Evolutionary conservation across 225 moss, liverwort and hornwort species (phyloP).

Genomic region (Pleurozium schreberi): DNA sequence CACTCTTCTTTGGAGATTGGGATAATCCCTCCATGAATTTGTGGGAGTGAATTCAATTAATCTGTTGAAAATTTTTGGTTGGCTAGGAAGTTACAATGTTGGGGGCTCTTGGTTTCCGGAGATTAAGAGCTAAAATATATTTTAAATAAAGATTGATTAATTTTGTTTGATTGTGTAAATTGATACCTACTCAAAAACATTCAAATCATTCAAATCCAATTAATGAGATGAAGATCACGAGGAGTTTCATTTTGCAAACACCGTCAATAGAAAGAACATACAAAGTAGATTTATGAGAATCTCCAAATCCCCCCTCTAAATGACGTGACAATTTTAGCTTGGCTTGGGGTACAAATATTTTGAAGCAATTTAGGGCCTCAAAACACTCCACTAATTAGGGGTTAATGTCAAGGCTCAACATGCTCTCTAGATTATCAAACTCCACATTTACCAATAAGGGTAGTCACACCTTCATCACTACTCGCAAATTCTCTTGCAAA

Average conservation of each 20-base stretch:
- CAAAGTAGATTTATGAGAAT: not conserved
- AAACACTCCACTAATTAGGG: accelerated
- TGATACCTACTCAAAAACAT: not conserved
- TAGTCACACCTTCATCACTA: too few relatives aligned
- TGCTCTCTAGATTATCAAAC: not conserved
- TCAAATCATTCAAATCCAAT: not conserved
- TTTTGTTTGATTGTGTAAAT: not conserved
- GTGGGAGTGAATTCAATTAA: too few relatives aligned
- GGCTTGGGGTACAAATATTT: not conserved
- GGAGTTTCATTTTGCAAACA: accelerated
- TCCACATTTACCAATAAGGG: not conserved
- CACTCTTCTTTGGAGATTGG: too few relatives aligned
- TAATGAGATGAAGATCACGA: not conserved
- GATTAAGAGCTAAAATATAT: too few relatives aligned
- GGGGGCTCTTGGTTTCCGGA: too few relatives aligned
- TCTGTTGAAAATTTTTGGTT: too few relatives aligned
- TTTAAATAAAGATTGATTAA: too few relatives aligned
- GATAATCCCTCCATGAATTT: too few relatives aligned
- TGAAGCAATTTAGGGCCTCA: not conserved
- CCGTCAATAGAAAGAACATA: not conserved
- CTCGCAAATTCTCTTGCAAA: too few relatives aligned
- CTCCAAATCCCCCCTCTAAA: too few relatives aligned
- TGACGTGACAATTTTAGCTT: accelerated
- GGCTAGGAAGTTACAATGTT: too few relatives aligned
- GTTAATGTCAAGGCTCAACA: not conserved